Evolutionary conservation across 306 rosid species (phyloP).

Genomic region (Datisca glomerata): DNA sequence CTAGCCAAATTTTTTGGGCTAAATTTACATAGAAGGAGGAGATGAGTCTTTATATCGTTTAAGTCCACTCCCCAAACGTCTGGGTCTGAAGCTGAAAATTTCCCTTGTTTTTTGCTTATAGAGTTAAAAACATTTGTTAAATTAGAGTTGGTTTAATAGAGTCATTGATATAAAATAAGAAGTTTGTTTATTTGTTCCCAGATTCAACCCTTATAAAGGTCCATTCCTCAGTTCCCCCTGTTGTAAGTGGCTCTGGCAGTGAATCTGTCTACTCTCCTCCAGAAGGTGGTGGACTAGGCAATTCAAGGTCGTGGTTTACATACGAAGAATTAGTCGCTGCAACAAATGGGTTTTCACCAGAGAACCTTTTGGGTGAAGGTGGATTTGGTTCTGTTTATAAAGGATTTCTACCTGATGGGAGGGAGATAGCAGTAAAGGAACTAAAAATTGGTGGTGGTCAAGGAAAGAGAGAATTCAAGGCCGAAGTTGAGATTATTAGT

Average conservation of each 20-base stretch:
- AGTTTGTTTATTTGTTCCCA: slow-evolving; percentile 28
- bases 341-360: slow-evolving; percentile 57
- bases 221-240: slow-evolving; percentile 55
- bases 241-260: slow-evolving; percentile 43
- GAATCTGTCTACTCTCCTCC: slow-evolving; percentile 36
- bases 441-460: slow-evolving; percentile 81
- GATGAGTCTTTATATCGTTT: too few relatives aligned
- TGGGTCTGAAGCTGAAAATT: too few relatives aligned
- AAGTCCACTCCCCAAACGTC: too few relatives aligned
- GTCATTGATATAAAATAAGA: slow-evolving; percentile 10
- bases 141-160: too few relatives aligned
- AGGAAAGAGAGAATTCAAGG: slow-evolving; percentile 84
- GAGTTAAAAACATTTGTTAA: too few relatives aligned
- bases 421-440: slow-evolving; percentile 80
- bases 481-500: slow-evolving; percentile 84
- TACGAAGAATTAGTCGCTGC: slow-evolving; percentile 68
- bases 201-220: slow-evolving; percentile 61
- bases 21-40: too few relatives aligned
- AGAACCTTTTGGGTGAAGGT: slow-evolving; percentile 85
- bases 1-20: too few relatives aligned
- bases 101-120: too few relatives aligned
- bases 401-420: slow-evolving; percentile 77
- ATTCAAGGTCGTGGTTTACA: slow-evolving; percentile 80
- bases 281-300: slow-evolving; percentile 50
- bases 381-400: slow-evolving; percentile 89